Base-by-base conservation (phyloP, 2,329 filamentous ascomycete species). In the Alternaria gaisen region DNA sequence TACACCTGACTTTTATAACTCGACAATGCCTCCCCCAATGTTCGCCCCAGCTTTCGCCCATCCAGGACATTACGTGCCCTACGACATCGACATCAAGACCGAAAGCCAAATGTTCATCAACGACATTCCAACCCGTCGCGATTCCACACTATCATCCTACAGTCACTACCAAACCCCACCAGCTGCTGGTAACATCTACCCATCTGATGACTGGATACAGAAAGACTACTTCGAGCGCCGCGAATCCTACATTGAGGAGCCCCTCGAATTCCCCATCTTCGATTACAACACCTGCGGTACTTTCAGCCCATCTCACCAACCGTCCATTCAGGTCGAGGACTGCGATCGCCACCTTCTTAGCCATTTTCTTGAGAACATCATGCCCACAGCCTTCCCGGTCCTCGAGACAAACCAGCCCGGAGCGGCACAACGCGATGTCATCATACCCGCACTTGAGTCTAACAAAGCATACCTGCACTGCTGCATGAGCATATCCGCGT, bases 381-480 rank as follows among this genome's bases (percentile, higher is more conserved):
- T 97, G 62, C 92, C 92, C 44, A 89, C 92, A 64, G 90, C 97
- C 76, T 98, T 97, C 80, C 95, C 95, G 14, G 90, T 98, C 55
- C 86, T 97, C 34, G 94, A 98, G 80, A 89, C 90, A 41, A 96
- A 95, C 77, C 93, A 96, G 77, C 91, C 92, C 71, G 93, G 93
- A 40, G 91, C 90, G 1, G 89, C 93, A 38, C 88, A 90, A 63
- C 89, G 91, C 2, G 91, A 95, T 71, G 87, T 97, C 63, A 90
- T 98, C 68, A 86, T 98, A 16, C 93, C 92, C 5, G 92, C 94
- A 8, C 85, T 99, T 34, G 92, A 96, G 77, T 91, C 87, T 70
- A 99, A 98, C 86, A 94, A 92, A 79, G 91, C 90, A 68, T 99
- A 97, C 79, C 86, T 97, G 32, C 94, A 98, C 83, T 97, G 94